phyloP scores from a whole-genome alignment of 768 basidiomycete species.

The Lentinula guzmanii region DNA sequence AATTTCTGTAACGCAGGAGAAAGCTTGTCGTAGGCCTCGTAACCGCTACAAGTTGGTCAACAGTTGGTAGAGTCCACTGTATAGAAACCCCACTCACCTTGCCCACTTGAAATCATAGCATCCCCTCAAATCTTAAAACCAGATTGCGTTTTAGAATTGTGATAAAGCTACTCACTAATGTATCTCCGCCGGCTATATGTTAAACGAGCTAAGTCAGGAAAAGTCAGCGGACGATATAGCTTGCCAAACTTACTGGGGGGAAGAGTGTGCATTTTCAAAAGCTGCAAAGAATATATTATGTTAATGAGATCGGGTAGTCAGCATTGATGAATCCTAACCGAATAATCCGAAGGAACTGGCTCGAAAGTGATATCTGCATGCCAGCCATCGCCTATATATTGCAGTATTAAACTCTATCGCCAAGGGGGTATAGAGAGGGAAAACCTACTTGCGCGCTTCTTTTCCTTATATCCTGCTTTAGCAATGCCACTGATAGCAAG shows the following conservation, averaged over 20 bases:
- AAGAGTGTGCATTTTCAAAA: constrained; percentile 35
- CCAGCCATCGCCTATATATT: constrained; percentile 27
- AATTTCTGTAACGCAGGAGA: constrained; percentile 48
- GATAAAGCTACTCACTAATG: constrained; percentile 23
- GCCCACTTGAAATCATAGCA: constrained; percentile 25
- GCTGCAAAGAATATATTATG: constrained; percentile 12
- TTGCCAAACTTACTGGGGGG: constrained; percentile 22
- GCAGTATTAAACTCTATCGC: neutral
- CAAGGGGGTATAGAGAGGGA: neutral
- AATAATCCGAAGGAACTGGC: constrained; percentile 52
- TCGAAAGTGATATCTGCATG: constrained; percentile 62
- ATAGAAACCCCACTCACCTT: constrained; percentile 19
- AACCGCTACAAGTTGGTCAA: constrained; percentile 27
- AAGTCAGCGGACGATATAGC: neutral
- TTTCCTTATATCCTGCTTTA: constrained; percentile 23
- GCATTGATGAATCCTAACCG: constrained; percentile 21
- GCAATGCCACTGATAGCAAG: constrained; percentile 29
- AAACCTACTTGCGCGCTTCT: constrained; percentile 28
- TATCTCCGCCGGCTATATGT: constrained; percentile 33
- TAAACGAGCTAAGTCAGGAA: neutral
- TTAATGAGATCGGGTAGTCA: neutral
- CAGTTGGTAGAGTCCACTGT: neutral
- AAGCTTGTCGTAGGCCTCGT: constrained; percentile 61
- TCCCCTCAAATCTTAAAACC: neutral
- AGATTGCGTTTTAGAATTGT: neutral